Percentiles rank a stretch among this genome's conserved stretches.
Conservation (phyloP, 1,284 basidiomycete genomes). For the Cryptococcus floricola region DNA sequence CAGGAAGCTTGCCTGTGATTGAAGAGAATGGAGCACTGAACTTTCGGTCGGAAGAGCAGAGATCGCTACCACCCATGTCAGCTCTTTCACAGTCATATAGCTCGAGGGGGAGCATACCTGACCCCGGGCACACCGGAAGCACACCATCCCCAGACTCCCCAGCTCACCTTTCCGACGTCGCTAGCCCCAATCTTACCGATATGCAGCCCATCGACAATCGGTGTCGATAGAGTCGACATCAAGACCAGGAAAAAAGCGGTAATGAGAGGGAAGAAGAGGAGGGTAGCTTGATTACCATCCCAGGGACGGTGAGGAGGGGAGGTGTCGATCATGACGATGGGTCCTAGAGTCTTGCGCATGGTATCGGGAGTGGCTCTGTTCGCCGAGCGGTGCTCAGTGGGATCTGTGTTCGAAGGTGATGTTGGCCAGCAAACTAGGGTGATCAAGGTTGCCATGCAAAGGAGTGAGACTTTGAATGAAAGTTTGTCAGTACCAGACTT, state of each 20-base stretch:
- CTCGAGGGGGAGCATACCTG: not conserved
- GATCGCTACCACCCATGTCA: not conserved
- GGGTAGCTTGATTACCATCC: slow-evolving; percentile 34
- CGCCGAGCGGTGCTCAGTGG: too few species aligned
- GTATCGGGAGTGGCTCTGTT: not conserved
- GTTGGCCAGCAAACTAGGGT: not conserved
- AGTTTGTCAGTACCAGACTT: too few species aligned
- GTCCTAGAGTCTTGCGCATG: slow-evolving; percentile 17
- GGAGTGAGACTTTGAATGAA: not conserved
- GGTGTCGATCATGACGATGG: slow-evolving; percentile 18
- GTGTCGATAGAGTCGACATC: slow-evolving; percentile 21
- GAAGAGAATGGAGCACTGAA: slow-evolving; percentile 8
- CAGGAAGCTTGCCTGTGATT: slow-evolving; percentile 12
- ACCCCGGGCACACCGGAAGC: slow-evolving; percentile 8
- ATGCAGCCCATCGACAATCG: slow-evolving; percentile 24
- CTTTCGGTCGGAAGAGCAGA: slow-evolving; percentile 13
- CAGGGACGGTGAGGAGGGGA: slow-evolving; percentile 9
- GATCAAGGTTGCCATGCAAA: not conserved
- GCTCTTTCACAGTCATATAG: not conserved
- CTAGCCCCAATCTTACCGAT: slow-evolving; percentile 15
- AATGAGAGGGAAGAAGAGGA: slow-evolving; percentile 31
- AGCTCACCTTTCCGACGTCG: slow-evolving; percentile 15
- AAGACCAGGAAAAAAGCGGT: slow-evolving; percentile 23
- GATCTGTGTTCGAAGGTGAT: not conserved
- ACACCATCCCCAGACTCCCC: slow-evolving; percentile 39